These are phyloP conservation scores for Neurospora sp. DNA, from an alignment of 2,329 filamentous ascomycete genomes.

Conservation along the genomic window DNA sequence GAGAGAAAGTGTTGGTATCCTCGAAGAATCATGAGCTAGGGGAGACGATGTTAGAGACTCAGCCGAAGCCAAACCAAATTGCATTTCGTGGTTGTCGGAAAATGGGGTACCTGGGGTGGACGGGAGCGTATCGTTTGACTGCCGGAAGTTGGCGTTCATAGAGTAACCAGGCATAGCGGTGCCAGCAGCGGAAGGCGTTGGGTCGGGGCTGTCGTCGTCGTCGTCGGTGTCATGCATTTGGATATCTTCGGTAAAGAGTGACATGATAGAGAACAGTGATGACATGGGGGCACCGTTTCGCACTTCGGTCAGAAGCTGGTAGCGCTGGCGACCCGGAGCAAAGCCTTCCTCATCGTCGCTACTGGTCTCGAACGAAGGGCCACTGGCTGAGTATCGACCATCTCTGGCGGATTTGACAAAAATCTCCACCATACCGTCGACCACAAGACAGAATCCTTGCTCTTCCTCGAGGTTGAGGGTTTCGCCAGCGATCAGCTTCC, in stretches of 20 bases:
- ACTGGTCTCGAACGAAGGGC: slow-evolving; percentile 25
- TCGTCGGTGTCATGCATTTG: slow-evolving; percentile 66
- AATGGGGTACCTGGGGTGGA: slow-evolving; percentile 32
- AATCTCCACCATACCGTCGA: slow-evolving; percentile 92
- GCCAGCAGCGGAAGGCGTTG: slow-evolving; percentile 20
- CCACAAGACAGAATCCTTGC: slow-evolving; percentile 94
- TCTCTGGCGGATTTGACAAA: slow-evolving; percentile 82
- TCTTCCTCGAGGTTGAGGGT: slow-evolving; percentile 93
- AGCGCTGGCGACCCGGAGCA: slow-evolving; percentile 63
- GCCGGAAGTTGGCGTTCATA: slow-evolving; percentile 21
- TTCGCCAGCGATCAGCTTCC: slow-evolving; percentile 91
- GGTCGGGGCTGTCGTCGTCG: slow-evolving; percentile 13
- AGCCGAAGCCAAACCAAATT: slow-evolving; percentile 14
- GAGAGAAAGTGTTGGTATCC: slow-evolving; percentile 66
- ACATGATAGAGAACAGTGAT: slow-evolving; percentile 93
- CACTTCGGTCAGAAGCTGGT: slow-evolving; percentile 92
- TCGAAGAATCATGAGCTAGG: slow-evolving; percentile 23
- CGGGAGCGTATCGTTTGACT: slow-evolving; percentile 22
- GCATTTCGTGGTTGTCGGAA: slow-evolving; percentile 16
- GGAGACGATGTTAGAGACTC: slow-evolving; percentile 14
- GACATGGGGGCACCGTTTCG: slow-evolving; percentile 98
- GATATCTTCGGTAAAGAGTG: slow-evolving; percentile 91
- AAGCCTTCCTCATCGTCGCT: slow-evolving; percentile 59
- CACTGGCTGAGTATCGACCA: slow-evolving; percentile 30
- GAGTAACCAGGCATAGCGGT: slow-evolving; percentile 21